Base-by-base conservation (phyloP, 192 early-diverging fungal species). In the Dispira simplex region DNA sequence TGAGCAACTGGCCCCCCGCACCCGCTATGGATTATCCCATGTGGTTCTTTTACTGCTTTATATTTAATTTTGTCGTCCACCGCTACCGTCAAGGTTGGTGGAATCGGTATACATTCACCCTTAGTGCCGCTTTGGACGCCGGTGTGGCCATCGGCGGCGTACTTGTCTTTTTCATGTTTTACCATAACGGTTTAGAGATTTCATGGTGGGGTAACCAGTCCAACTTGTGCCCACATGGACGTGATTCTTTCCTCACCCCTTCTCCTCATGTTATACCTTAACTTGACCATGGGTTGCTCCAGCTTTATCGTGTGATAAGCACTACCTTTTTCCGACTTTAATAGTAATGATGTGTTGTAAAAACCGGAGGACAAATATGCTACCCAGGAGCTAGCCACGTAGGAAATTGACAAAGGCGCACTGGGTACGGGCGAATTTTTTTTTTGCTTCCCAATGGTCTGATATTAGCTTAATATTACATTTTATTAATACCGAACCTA, bases 31-130 rank as follows among this genome's bases (percentile, higher is more conserved):
- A 73, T 20, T 73, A 75, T 56, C 72, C 73, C 23, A 71, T 71
- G 59, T 74, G 69, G 68, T 75, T 79, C 55, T 75, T 80, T 68
- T 55, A 79, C 3, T 83, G 81, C 8, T 83, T 86, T 72, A 67
- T 88, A 58, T 85, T 84, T 64, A 89, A 89, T 70, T 86, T 77
- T 64, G 72, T 75, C 46, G 79, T 85, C 70, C 82, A 87, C 70
- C 78, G 81, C 59, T 76, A 79, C 52, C 72, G 75, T 65, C 76
- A 77, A 43, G 72, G 59, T 12, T 88, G 85, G 81, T 93, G 78
- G 72, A 70, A 66, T 48, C 67, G 73, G 44, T 82, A 81, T 65
- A 78, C 81, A 20, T 85, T 80, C 68, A 66, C 80, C 0, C 63
- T 82, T 9, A 75, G 77, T 1, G 83, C 77, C 0, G 83, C 77